These are phyloP conservation scores for Incumbomyces delicatus DNA, from an alignment of 2,329 filamentous ascomycete genomes.

Conservation along the genomic window DNA sequence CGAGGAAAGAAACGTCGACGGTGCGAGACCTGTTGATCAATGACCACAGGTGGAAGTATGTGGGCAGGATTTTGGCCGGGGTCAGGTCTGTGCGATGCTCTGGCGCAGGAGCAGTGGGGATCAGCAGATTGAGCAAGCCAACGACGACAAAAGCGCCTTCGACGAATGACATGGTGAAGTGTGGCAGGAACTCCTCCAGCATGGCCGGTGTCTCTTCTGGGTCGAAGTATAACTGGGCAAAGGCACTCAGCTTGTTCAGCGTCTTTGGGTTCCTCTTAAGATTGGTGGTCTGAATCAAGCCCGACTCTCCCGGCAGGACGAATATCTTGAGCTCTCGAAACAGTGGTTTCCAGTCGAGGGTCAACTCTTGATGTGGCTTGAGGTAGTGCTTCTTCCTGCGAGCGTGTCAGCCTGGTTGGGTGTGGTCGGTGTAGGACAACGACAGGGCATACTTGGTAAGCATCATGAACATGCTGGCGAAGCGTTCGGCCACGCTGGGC, in stretches of 20 bases:
- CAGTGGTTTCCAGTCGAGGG: slow-evolving; percentile 83
- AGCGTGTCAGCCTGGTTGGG: slow-evolving; percentile 22
- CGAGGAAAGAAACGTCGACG: slow-evolving; percentile 78
- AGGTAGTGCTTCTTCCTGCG: slow-evolving; percentile 90
- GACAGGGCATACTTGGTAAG: slow-evolving; percentile 83
- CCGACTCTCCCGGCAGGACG: slow-evolving; percentile 74
- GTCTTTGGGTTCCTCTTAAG: slow-evolving; percentile 60
- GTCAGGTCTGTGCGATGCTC: slow-evolving; percentile 64
- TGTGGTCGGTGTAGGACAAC: neutral
- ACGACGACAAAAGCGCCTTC: slow-evolving; percentile 90
- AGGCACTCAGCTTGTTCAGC: slow-evolving; percentile 79
- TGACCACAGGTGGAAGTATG: slow-evolving; percentile 94
- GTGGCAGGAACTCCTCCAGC: slow-evolving; percentile 70
- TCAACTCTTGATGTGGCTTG: slow-evolving; percentile 78
- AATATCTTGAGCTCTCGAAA: slow-evolving; percentile 89
- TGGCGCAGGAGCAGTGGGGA: slow-evolving; percentile 74
- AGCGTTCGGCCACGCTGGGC: slow-evolving; percentile 69
- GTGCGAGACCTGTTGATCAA: slow-evolving; percentile 80
- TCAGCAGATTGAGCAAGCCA: slow-evolving; percentile 72
- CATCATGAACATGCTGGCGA: slow-evolving; percentile 91
- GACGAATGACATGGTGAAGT: slow-evolving; percentile 86
- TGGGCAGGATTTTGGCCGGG: slow-evolving; percentile 80
- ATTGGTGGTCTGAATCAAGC: slow-evolving; percentile 51
- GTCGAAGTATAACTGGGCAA: slow-evolving; percentile 87
- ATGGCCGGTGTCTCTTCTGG: slow-evolving; percentile 74